Conservation (phyloP, 371 early-diverging fungal species). For the Nematocida sp. region DNA sequence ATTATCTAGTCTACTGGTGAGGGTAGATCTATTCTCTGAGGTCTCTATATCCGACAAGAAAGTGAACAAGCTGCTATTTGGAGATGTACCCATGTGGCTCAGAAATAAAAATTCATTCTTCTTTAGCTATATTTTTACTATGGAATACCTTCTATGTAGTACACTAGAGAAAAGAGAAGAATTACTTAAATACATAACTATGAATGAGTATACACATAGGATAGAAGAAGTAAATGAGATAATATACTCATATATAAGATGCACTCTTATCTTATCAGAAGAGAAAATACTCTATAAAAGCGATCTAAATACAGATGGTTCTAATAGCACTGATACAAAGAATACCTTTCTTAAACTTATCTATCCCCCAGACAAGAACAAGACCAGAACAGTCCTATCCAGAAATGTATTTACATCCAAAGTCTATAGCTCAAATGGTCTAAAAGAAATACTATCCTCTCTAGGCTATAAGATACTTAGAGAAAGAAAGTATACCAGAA, state of each 20-base stretch:
- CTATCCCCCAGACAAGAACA: conserved; percentile 42
- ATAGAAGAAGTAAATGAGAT: conserved; percentile 16
- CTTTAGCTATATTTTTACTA: conserved; percentile 6
- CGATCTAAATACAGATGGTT: background rate
- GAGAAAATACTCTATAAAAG: background rate
- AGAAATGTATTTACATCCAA: background rate
- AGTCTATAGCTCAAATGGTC: background rate
- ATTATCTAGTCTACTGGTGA: conserved; percentile 62
- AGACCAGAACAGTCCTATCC: conserved; percentile 4
- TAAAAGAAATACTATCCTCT: background rate
- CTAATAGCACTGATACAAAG: background rate
- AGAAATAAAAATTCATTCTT: conserved; percentile 17
- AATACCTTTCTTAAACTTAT: background rate
- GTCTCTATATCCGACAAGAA: conserved; percentile 47
- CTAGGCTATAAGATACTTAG: background rate
- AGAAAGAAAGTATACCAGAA: background rate
- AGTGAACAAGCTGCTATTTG: conserved; percentile 42
- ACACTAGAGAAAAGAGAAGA: background rate
- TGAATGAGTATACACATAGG: background rate
- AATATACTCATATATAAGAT: background rate
- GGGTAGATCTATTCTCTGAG: conserved; percentile 20
- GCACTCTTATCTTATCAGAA: background rate
- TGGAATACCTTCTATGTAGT: conserved; percentile 39
- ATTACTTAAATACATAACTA: background rate
- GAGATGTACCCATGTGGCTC: conserved; percentile 32